Conservation (phyloP, 2,329 filamentous ascomycete species). For the Alternaria rosae region DNA sequence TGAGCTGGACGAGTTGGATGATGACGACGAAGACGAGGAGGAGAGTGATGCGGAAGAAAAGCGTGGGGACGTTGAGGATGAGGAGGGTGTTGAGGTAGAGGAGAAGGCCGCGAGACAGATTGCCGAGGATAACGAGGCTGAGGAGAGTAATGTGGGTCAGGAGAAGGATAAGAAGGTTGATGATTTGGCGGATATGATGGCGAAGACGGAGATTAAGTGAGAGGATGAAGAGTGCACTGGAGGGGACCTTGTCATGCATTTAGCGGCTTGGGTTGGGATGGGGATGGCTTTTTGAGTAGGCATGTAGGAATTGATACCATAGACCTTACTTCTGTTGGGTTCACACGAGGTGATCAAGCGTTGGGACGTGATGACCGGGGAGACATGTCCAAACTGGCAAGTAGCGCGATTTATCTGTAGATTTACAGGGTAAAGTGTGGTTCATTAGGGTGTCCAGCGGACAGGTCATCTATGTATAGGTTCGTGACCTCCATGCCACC, state of each 20-base stretch:
- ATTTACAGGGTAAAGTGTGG: background rate
- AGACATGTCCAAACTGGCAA: background rate
- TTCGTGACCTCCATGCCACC: background rate
- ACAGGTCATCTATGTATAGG: background rate
- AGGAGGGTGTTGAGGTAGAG: slow-evolving; percentile 62
- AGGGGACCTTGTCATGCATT: slow-evolving; percentile 11
- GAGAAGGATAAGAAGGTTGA: slow-evolving; percentile 81
- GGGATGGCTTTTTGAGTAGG: background rate
- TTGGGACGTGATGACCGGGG: background rate
- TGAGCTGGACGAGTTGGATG: slow-evolving; percentile 80
- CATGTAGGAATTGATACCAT: slow-evolving; percentile 10
- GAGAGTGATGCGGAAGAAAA: slow-evolving; percentile 67
- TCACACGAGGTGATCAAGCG: background rate
- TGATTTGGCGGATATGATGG: slow-evolving; percentile 75
- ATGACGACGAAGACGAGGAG: slow-evolving; percentile 81
- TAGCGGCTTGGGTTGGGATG: slow-evolving; percentile 6
- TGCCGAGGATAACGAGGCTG: slow-evolving; percentile 73
- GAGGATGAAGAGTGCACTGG: background rate
- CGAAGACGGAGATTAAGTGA: slow-evolving; percentile 66
- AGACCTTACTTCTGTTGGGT: background rate
- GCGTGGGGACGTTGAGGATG: slow-evolving; percentile 72
- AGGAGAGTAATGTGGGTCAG: slow-evolving; percentile 75
- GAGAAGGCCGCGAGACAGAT: slow-evolving; percentile 60
- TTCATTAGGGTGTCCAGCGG: background rate
- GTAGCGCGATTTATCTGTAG: background rate